Evolutionary conservation across 1,284 basidiomycete genomes (phyloP).

Genomic region (Phaffia rhodozyma): DNA sequence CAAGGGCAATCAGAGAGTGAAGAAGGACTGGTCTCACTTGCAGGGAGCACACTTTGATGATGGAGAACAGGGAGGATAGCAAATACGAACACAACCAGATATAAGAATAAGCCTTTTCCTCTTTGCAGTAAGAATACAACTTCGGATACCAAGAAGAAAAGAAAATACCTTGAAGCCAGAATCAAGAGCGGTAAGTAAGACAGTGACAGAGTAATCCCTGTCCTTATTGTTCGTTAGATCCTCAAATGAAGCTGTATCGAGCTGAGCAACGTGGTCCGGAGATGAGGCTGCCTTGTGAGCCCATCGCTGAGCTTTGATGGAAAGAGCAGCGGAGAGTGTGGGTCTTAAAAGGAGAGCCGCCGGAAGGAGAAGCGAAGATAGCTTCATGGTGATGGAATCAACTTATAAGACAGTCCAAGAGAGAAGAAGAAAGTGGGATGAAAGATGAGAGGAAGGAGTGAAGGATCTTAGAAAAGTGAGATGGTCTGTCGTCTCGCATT

Average conservation of each 20-base stretch:
- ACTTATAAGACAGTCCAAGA: neutral
- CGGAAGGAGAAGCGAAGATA: neutral
- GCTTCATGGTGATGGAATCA: neutral
- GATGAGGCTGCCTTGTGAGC: slow-evolving; percentile 41
- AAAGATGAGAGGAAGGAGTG: neutral
- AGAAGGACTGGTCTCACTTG: slow-evolving; percentile 41
- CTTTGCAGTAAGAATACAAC: neutral
- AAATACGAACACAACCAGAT: neutral
- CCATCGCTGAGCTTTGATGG: slow-evolving; percentile 11
- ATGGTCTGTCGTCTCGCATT: no score
- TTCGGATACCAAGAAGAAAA: neutral
- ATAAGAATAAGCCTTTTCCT: neutral
- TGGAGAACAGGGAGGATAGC: neutral
- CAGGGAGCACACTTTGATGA: slow-evolving; percentile 50
- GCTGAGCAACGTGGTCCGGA: slow-evolving; percentile 63
- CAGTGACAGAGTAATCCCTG: slow-evolving; percentile 68
- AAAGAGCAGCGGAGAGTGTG: neutral
- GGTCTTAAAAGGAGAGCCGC: neutral
- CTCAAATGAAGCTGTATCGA: slow-evolving; percentile 62
- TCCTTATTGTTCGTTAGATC: slow-evolving; percentile 49
- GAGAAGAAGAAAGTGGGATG: neutral
- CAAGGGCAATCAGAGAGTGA: neutral
- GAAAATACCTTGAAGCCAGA: slow-evolving; percentile 45
- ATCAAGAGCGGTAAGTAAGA: slow-evolving; percentile 76
- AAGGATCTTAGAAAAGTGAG: neutral